Base-by-base conservation (phyloP, 208 protist species). In the Leishmania guyanensis region DNA sequence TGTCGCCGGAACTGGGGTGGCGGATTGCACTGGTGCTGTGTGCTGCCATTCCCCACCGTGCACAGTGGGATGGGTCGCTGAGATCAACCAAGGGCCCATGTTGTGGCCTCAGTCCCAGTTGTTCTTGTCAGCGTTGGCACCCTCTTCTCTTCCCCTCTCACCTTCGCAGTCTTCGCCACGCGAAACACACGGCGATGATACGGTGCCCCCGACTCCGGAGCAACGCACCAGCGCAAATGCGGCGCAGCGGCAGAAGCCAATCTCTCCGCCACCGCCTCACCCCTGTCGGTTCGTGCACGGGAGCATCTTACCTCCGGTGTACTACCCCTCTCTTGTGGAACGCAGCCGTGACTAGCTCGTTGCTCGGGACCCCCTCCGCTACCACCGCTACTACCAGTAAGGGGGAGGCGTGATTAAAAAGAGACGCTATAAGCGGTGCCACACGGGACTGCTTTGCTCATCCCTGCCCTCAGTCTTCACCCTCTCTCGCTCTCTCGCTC, bases 261-360 rank as follows among this genome's bases (percentile, higher is more conserved):
- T 58, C 0, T 72, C 51, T 26, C 51, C 82, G 29, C 73, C 71
- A 26, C 68, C 53, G 53, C 70, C 46, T 50, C 73, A 22, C 10
- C 77, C 60, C 6, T 64, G 71, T 12, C 71, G 22, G 1, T 60
- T 60, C 62, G 65, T 85, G 22, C 66, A 82, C 51, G 82, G 82
- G 36, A 86, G 82, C 36, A 75, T 86, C 65, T 54, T 86, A 16
- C 82, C 82, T 26, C 77, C 82, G 4, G 82, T 86, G 2, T 39
- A 70, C 48, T 86, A 82, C 50, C 83, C 83, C 2, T n/a, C 83
- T 48, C 70, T 86, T 2, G 39, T 86, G 0, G 39, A 77, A 20
- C 74, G 65, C 5, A 77, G 58, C 72, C 14, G 22, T 39, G 46
- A 53, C 17, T 22, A 54, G 29, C 72, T 62, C 33, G 5, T 46